A percentile compares a stretch with the other conserved stretches of the same genome.
These are phyloP conservation scores for Dothidotthia symphoricarpi DNA, from an alignment of 2,329 filamentous ascomycete species.

Conservation along the genomic window DNA sequence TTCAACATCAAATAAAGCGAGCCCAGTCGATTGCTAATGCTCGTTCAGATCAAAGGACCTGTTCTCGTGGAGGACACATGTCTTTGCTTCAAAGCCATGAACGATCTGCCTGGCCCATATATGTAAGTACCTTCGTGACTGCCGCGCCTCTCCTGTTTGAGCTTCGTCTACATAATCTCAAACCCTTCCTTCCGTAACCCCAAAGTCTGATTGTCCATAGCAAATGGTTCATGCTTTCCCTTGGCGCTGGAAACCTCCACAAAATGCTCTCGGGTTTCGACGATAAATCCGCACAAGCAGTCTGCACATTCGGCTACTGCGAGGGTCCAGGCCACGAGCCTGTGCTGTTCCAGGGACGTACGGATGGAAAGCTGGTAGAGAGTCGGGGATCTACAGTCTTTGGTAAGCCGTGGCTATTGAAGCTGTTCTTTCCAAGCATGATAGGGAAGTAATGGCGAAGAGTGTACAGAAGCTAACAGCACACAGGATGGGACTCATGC, in stretches of 20 bases:
- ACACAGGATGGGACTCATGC: slow-evolving; percentile 85
- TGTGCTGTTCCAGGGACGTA: slow-evolving; percentile 87
- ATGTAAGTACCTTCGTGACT: slow-evolving; percentile 62
- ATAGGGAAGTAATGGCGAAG: too few species aligned
- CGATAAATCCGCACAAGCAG: slow-evolving; percentile 87
- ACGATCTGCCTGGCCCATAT: slow-evolving; percentile 91
- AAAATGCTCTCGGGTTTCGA: slow-evolving; percentile 84
- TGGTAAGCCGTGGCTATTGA: slow-evolving; percentile 56
- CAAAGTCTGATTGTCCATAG: slow-evolving; percentile 48
- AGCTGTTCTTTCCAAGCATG: too few species aligned
- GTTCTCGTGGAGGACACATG: slow-evolving; percentile 96
- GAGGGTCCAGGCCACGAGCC: slow-evolving; percentile 80
- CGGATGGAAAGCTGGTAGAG: slow-evolving; percentile 79
- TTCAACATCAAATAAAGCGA: background rate
- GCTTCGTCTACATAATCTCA: background rate
- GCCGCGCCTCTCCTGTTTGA: background rate
- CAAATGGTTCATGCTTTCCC: slow-evolving; percentile 86
- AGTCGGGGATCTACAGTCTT: slow-evolving; percentile 78
- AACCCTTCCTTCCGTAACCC: background rate
- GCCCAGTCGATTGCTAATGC: slow-evolving; percentile 1
- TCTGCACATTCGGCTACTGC: slow-evolving; percentile 94
- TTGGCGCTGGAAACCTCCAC: slow-evolving; percentile 84
- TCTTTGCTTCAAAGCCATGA: slow-evolving; percentile 85
- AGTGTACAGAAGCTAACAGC: slow-evolving; percentile 8
- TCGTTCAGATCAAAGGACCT: slow-evolving; percentile 69